Conservation (phyloP, 805 yeast genomes). For the Nakazawaea wyomingensis region DNA sequence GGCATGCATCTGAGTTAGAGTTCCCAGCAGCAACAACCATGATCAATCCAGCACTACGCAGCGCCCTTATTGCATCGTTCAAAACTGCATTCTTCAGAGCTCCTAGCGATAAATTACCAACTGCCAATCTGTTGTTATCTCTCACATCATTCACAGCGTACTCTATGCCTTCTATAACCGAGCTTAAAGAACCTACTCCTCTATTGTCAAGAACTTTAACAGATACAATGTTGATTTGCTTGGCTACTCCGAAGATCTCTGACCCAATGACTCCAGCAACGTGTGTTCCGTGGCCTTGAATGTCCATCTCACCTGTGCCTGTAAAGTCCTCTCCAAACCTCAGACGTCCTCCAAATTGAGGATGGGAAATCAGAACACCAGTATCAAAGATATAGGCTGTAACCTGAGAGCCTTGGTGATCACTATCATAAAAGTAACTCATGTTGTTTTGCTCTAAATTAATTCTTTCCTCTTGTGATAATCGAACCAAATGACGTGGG, state of each 20-base stretch:
- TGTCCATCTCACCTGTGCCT: conserved; percentile 51
- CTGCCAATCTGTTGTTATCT: conserved; percentile 37
- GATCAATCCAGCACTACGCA: conserved; percentile 64
- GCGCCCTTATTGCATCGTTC: conserved; percentile 73
- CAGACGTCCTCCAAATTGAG: conserved; percentile 64
- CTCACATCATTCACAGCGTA: conserved; percentile 58
- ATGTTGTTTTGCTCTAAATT: conserved; percentile 25
- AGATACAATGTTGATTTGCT: conserved; percentile 57
- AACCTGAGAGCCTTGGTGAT: conserved; percentile 51
- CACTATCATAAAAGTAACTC: conserved; percentile 43
- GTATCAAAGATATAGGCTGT: conserved; percentile 80
- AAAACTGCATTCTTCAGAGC: conserved; percentile 61
- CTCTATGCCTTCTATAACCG: conserved; percentile 62
- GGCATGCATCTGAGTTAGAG: conserved; percentile 70
- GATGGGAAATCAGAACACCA: conserved; percentile 61
- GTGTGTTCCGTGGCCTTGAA: conserved; percentile 89
- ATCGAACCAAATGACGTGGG: conserved; percentile 55
- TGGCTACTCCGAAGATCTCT: conserved; percentile 76
- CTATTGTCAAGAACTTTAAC: conserved; percentile 64
- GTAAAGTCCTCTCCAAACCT: conserved; percentile 57
- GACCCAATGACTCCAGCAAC: conserved; percentile 90
- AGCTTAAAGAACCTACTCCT: conserved; percentile 70
- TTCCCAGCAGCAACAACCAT: conserved; percentile 88
- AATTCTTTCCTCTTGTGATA: conserved; percentile 43
- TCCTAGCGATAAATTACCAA: conserved; percentile 80